These are phyloP conservation scores for Fraxinus xanthoxyloides DNA, from an alignment of 305 asterid genomes.

Conservation along the genomic window DNA sequence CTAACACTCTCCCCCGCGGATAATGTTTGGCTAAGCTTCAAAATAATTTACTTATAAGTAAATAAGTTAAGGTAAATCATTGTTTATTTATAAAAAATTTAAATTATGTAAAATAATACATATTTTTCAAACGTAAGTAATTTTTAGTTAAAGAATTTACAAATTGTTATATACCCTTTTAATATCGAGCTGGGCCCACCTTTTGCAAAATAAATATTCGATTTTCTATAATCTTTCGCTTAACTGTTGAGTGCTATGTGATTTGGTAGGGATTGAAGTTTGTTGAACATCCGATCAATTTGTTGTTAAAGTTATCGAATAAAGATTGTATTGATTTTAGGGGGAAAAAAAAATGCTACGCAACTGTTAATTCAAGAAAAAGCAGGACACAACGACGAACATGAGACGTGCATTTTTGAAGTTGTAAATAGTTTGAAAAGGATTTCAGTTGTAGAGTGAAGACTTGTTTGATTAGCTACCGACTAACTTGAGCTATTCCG, in stretches of 20 bases:
- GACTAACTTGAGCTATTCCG: background rate
- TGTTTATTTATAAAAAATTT: background rate
- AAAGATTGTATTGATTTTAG: background rate
- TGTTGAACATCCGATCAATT: background rate
- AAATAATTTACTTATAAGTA: background rate
- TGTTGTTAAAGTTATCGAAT: background rate
- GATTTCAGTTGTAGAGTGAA: background rate
- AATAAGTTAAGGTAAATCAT: background rate
- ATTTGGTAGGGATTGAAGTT: background rate
- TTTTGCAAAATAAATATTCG: background rate
- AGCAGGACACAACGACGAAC: background rate
- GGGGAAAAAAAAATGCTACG: background rate
- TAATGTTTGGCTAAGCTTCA: conserved; percentile 21
- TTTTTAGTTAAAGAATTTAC: background rate
- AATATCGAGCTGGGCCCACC: background rate
- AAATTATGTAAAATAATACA: background rate
- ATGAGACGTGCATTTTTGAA: background rate
- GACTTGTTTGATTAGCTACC: background rate
- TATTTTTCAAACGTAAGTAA: background rate
- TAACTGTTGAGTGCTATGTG: background rate
- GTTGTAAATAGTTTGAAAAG: background rate
- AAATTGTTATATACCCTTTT: background rate
- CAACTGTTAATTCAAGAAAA: background rate
- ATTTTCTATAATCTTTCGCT: background rate
- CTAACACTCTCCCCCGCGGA: conserved; percentile 17